Conservation (phyloP, 768 basidiomycete species). For the Strobilomyces echinocephalus region DNA sequence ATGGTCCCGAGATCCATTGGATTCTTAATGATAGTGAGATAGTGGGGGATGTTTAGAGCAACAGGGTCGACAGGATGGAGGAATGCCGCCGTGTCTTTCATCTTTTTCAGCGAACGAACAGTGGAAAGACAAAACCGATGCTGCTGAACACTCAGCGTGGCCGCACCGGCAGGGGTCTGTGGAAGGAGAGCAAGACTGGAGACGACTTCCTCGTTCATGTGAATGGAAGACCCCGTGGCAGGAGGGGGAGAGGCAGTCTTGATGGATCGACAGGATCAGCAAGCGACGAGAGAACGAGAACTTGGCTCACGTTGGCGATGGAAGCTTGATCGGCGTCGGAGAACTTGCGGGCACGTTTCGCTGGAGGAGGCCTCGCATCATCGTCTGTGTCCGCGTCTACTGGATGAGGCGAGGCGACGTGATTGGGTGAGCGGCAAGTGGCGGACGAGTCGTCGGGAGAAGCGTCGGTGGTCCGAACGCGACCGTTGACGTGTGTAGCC, state of each 20-base stretch:
- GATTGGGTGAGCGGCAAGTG: slow-evolving; percentile 32
- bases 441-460: slow-evolving; percentile 33
- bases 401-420: slow-evolving; percentile 29
- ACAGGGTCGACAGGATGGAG: slow-evolving; percentile 84
- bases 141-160: slow-evolving; percentile 62
- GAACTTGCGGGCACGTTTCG: slow-evolving; percentile 72
- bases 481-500: slow-evolving; percentile 23
- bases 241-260: slow-evolving; percentile 79
- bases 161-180: slow-evolving; percentile 4
- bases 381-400: slow-evolving; percentile 30
- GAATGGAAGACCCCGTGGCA: slow-evolving; percentile 40
- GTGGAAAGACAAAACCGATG: slow-evolving; percentile 76
- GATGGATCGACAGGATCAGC: slow-evolving; percentile 39
- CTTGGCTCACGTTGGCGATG: slow-evolving; percentile 60
- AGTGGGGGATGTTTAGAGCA: slow-evolving; percentile 81
- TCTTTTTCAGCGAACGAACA: slow-evolving; percentile 77
- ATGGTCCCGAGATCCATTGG: slow-evolving; percentile 96
- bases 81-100: slow-evolving; percentile 81
- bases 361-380: slow-evolving; percentile 68
- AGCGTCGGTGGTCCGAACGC: slow-evolving; percentile 3
- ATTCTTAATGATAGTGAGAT: slow-evolving; percentile 75
- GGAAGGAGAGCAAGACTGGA: slow-evolving; percentile 15
- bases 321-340: slow-evolving; percentile 76
- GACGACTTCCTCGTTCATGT: slow-evolving; percentile 25
- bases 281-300: slow-evolving; percentile 50